Conservation (phyloP, 345 rosid genomes). For the Pistacia vera region DNA sequence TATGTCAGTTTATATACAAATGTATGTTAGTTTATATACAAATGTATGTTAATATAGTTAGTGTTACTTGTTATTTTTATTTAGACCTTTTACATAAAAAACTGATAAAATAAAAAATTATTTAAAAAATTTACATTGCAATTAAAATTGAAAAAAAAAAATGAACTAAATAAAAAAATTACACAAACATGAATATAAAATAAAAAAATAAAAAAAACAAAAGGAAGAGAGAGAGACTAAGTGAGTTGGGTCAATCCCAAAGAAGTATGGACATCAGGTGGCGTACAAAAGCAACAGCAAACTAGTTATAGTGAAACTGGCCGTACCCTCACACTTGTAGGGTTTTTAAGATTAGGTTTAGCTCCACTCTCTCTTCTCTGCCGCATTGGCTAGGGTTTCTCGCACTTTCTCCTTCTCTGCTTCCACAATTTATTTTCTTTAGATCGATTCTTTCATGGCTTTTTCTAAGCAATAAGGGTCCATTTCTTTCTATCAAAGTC, state of each 20-base stretch:
- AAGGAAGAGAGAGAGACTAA: not conserved
- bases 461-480: conserved; percentile 24
- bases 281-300: not conserved
- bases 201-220: not conserved
- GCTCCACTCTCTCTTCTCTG: conserved; percentile 25
- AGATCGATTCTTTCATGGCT: conserved; percentile 40
- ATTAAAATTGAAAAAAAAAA: too few species aligned
- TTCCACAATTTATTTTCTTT: not conserved
- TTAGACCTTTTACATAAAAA: too few species aligned
- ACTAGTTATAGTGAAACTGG: conserved; percentile 5
- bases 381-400: conserved; percentile 65
- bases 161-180: too few species aligned
- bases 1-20: too few species aligned
- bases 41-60: too few species aligned
- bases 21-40: too few species aligned
- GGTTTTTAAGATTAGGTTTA: conserved; percentile 50
- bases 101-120: too few species aligned
- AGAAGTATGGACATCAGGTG: not conserved
- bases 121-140: too few species aligned
- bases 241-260: not conserved
- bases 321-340: conserved; percentile 28
- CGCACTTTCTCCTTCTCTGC: conserved; percentile 2
- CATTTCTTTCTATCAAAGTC: conserved; percentile 2
- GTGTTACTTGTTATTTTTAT: too few species aligned
- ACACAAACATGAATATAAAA: too few species aligned